A percentile compares a stretch with the other conserved stretches of the same genome.
Conservation (phyloP, 768 basidiomycete genomes). For the Stropharia rugosoannulata region DNA sequence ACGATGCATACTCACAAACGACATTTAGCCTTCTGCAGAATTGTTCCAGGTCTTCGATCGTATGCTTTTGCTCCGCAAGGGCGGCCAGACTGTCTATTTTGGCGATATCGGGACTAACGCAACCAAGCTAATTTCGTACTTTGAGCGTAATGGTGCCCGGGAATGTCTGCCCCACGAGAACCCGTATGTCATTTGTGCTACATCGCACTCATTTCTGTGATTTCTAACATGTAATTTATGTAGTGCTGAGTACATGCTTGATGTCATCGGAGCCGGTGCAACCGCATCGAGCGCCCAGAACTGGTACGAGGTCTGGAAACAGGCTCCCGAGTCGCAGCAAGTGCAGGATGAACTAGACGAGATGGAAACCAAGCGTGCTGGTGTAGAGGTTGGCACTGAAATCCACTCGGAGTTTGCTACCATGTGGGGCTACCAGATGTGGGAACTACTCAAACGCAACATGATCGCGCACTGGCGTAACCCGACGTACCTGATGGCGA, state of each 20-base stretch:
- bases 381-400: constrained; percentile 33
- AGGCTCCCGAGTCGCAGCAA: constrained; percentile 42
- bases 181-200: constrained; percentile 43
- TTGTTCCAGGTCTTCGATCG: constrained; percentile 83
- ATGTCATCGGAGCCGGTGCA: constrained; percentile 74
- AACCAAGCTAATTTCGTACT: constrained; percentile 66
- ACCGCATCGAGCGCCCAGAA: constrained; percentile 52
- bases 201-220: background rate
- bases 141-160: constrained; percentile 68
- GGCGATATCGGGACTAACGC: constrained; percentile 69
- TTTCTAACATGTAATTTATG: background rate
- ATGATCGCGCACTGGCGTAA: constrained; percentile 50
- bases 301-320: constrained; percentile 60
- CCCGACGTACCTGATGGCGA: constrained; percentile 61
- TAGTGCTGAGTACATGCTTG: constrained; percentile 65
- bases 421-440: constrained; percentile 49
- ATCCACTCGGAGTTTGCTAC: constrained; percentile 50
- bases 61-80: constrained; percentile 71
- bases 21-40: constrained; percentile 69
- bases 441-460: constrained; percentile 44
- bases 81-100: constrained; percentile 78
- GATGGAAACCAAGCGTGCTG: constrained; percentile 49
- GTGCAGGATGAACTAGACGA: constrained; percentile 38
- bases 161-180: constrained; percentile 67
- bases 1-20: background rate